Evolutionary conservation across 306 rosid genomes (phyloP), one percentile per base, ranked within the genome.

Genomic region (Vigna nakashimae): DNA sequence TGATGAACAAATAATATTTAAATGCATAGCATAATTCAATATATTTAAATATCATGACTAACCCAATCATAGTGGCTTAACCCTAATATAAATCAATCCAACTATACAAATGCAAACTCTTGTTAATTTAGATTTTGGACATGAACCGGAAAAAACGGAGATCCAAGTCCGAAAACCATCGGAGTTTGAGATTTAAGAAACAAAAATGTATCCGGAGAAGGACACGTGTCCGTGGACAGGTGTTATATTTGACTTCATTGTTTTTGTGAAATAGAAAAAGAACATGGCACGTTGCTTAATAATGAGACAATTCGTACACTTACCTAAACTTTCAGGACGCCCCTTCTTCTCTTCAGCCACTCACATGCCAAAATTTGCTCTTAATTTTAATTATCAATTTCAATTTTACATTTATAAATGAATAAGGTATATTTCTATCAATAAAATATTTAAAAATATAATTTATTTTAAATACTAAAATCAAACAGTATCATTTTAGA

Each of bases 211-310:
- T 79, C 12, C 15, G 1, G 2, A n/a, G 75, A 75, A 69, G 46
- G 84, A 78, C 91, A 86, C 85, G 80, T 80, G 90, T 70, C 84
- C 16, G 82, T 79, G 14, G 26, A 53, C 69, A 64, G 65, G 32
- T 51, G 69, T 75, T 51, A 63, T 26, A 55, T 60, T 60, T 74
- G 79, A 57, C 68, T 74, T 30, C 9, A 65, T 56, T 80, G 14
- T 56, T 30, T 46, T 56, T n/a, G 0, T 7, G 1, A 15, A 56
- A 80, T 45, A 43, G 49, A 73, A 43, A 65, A 73, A 4, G 48
- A 80, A 74, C 80, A 80, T 74, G 43, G 71, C 79, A 65, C 65
- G 65, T 63, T 64, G 65, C 67, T 53, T 77, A 53, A 15, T 51
- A 63, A 59, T 50, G 66, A 28, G 74, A 62, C 58, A 32, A 58